Conservation (phyloP, 2,329 filamentous ascomycete genomes). For the Penicillium sp. region DNA sequence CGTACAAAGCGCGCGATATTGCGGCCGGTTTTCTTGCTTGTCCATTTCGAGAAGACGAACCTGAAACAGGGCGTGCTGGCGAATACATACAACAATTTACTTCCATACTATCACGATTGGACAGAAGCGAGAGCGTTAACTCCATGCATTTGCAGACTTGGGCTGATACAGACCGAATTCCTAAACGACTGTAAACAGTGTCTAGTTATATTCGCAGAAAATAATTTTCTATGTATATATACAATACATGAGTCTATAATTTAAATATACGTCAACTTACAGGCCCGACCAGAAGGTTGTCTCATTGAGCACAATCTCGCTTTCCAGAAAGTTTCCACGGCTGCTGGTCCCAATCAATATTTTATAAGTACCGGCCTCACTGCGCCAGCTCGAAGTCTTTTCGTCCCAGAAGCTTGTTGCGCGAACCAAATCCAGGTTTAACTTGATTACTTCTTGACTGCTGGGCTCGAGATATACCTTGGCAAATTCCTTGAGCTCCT, state of each 20-base stretch:
- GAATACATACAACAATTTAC: conserved; percentile 5
- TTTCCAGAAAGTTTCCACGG: neutral
- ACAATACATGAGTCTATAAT: neutral
- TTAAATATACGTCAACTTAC: neutral
- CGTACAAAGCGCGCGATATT: neutral
- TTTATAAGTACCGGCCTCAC: conserved; percentile 34
- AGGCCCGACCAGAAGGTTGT: conserved; percentile 1
- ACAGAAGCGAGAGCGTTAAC: conserved; percentile 3
- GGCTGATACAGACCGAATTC: conserved; percentile 1
- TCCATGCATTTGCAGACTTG: neutral
- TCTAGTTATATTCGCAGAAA: neutral
- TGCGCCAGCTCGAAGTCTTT: conserved; percentile 36
- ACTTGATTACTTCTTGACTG: conserved; percentile 5
- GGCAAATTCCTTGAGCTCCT: conserved; percentile 14
- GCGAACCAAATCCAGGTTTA: conserved; percentile 28
- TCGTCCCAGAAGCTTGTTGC: conserved; percentile 43
- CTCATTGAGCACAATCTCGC: neutral
- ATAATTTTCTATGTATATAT: neutral
- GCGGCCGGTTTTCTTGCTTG: neutral
- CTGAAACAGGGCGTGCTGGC: neutral
- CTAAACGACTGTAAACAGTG: neutral
- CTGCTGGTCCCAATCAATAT: conserved; percentile 33
- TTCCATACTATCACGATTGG: conserved; percentile 1
- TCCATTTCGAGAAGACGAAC: neutral
- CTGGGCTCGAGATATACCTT: conserved; percentile 8